phyloP scores from a whole-genome alignment of 352 stramenopile genomes.

The Globisporangium takayamanum region DNA sequence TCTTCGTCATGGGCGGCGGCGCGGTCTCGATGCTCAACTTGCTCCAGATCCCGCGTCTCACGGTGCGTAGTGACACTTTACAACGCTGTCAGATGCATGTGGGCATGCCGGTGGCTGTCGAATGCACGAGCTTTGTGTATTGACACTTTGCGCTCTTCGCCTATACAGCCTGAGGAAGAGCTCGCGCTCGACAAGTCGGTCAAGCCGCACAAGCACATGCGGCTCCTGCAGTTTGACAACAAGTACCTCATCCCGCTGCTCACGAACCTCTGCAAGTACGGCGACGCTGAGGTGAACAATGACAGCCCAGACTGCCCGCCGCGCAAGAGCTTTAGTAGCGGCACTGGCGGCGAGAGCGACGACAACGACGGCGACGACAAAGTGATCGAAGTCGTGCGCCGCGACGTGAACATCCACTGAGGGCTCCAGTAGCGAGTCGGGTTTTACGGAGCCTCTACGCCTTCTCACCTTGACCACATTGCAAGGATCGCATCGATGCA shows the following conservation, averaged over 20 bases:
- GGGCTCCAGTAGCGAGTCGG: too few relatives aligned
- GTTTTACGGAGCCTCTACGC: background rate
- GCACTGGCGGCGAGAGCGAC: slow-evolving; percentile 20
- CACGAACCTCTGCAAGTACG: slow-evolving; percentile 63
- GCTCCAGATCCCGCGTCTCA: slow-evolving; percentile 81
- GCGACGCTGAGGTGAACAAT: slow-evolving; percentile 18
- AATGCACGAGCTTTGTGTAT: background rate
- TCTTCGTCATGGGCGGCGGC: slow-evolving; percentile 88
- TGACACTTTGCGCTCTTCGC: background rate
- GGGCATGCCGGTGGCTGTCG: background rate
- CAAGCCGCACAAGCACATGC: slow-evolving; percentile 79
- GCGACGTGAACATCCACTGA: slow-evolving; percentile 51
- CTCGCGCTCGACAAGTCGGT: slow-evolving; percentile 68
- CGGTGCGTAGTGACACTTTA: slow-evolving; percentile 25
- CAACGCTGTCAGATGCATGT: background rate
- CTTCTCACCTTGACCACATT: background rate
- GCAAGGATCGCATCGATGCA: too few relatives aligned
- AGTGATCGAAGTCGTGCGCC: slow-evolving; percentile 67
- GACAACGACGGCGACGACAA: slow-evolving; percentile 47
- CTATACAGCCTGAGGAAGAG: slow-evolving; percentile 59
- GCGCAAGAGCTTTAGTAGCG: slow-evolving; percentile 40
- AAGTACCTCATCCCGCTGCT: slow-evolving; percentile 82
- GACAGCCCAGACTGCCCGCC: slow-evolving; percentile 24
- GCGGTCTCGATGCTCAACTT: slow-evolving; percentile 86
- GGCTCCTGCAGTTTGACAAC: slow-evolving; percentile 78